Evolutionary conservation across 148 eudicot species (phyloP), one percentile per base, ranked within the genome.

Genomic region (Fagopyrum tataricum): DNA sequence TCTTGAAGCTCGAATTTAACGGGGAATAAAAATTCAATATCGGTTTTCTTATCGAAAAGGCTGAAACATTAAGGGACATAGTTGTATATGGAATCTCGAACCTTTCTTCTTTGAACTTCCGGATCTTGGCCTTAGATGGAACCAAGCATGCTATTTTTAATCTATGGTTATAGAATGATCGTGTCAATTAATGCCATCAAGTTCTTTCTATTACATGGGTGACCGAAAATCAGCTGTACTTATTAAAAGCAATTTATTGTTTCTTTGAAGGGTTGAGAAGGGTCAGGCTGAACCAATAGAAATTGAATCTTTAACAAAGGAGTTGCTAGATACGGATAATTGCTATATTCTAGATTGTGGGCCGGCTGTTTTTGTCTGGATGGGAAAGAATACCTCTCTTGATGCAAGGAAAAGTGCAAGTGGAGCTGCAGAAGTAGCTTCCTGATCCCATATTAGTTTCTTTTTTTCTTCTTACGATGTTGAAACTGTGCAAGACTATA

Each of bases 301-400:
- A 70, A 82, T 84, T 44, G 87, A 87, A 76, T 71, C 86, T 76
- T 81, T 91, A 77, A 87, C 85, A 48, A 90, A 81, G 83, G 90
- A 88, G 78, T 75, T 87, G 77, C 83, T 96, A 56, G 81, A 84
- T 73, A 90, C 97, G 51, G 75, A 81, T 71, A 87, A 81, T 78
- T 96, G 99, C 83, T 90, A 84, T 79, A 68, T 96, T 77, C 77
- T 96, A 68, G 99, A 96, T 75, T 96, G 96, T 76, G 97, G 96
- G 18, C 24, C 67, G 20, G 92, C 88, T 83, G 81, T 90, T 74
- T 90, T 78, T 81, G 90, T 96, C 76, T 96, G 99, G 99, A 85
- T 88, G 79, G 99, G 99, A 23, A 87, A 91, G 80, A 84, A 76
- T 76, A 90, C 97, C 71, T 71, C 89, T 59, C 88, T 96, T 66